phyloP scores from a whole-genome alignment of 805 yeast species.

The Candida verbasci region DNA sequence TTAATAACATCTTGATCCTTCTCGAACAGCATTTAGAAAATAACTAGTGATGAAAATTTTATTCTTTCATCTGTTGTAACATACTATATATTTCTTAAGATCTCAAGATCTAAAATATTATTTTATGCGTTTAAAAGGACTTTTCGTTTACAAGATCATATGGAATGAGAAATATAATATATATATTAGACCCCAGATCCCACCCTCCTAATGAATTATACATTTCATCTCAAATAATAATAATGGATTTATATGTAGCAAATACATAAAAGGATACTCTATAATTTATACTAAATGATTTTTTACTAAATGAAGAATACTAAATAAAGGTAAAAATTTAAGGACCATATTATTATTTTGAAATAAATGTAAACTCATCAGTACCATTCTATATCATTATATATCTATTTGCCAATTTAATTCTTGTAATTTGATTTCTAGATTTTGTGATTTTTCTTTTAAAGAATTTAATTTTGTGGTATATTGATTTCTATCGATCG shows the following conservation, averaged over 20 bases:
- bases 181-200: background rate
- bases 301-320: background rate
- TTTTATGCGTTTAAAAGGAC: background rate
- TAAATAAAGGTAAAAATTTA: too few species aligned
- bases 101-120: background rate
- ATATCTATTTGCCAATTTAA: constrained; percentile 1
- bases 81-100: too few species aligned
- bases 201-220: background rate
- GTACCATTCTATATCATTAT: background rate
- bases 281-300: background rate
- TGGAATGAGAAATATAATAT: too few species aligned
- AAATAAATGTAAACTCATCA: too few species aligned
- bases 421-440: constrained; percentile 1
- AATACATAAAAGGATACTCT: background rate
- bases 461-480: background rate
- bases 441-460: background rate
- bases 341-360: too few species aligned
- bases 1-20: too few species aligned
- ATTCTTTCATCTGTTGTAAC: too few species aligned
- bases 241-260: background rate
- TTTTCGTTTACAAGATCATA: too few species aligned
- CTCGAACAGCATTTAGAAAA: too few species aligned
- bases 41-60: too few species aligned
- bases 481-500: background rate
- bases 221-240: too few species aligned